Base-by-base conservation (phyloP, 345 rosid genomes). In the Erodium maritimum region DNA sequence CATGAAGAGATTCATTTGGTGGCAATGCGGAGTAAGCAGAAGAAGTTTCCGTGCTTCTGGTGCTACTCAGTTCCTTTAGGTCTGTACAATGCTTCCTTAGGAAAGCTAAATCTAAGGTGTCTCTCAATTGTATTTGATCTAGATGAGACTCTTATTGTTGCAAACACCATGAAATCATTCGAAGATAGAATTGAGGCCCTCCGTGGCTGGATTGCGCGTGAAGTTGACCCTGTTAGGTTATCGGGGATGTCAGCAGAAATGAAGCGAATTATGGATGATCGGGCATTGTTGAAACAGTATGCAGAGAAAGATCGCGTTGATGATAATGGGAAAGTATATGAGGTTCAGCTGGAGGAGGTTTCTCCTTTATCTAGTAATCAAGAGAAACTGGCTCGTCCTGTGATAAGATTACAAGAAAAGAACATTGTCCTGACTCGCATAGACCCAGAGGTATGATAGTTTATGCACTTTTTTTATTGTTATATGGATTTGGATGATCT, bases 1-100 rank as follows among this genome's bases (percentile, higher is more conserved):
- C 81, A 79, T 48, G 95, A 90, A 67, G 97, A 94, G 80, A 73
- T 90, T 64, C 99, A 94, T 65, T 79, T 94, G 65, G 96, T 87
- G 70, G 96, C 99, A 75, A 94, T 90, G 99, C 97, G 96, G 21
- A 94, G 99, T 73, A 94, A 84, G 78, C 79, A 87, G 71, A 94
- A 90, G 87, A 87, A 85, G 81, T 90, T 85, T 67, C 99, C 99
- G 1, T 87, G 96, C 62, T 94, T 94, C 64, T 90, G 99, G 97
- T 94, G 99, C 77, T 90, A 79, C 72, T 75, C 90, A 2, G 83
- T 82, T 45, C 86, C 93, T 5, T 29, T 61, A 20, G 91, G 87
- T 60, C 81, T 94, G 11, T 94, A 84, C 50, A 70, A 77, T 67
- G 84, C 97, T 1, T 94, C 93, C 61, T 63, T 87, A 57, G 77